Percentiles rank a stretch among this genome's conserved stretches.
These are phyloP conservation scores for Cladosporium sp. DNA, from an alignment of 2,329 filamentous ascomycete species.

Conservation along the genomic window DNA sequence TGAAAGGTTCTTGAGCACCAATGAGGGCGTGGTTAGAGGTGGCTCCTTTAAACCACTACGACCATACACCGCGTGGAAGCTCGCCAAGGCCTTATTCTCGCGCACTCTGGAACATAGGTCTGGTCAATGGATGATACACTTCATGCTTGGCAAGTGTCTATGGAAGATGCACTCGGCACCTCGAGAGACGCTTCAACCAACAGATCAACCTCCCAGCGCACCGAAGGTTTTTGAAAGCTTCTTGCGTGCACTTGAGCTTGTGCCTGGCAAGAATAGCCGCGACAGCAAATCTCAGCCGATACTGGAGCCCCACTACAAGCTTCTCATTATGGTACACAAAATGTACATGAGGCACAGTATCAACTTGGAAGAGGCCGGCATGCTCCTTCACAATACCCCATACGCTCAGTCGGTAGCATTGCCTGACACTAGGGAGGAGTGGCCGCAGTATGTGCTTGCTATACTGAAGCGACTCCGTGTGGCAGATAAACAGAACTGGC, in stretches of 20 bases:
- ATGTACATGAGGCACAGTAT: constrained; percentile 58
- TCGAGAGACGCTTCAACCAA: constrained; percentile 16
- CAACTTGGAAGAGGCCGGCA: constrained; percentile 47
- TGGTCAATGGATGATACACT: constrained; percentile 66
- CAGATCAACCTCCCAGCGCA: constrained; percentile 34
- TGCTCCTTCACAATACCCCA: constrained; percentile 53
- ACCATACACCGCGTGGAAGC: constrained; percentile 64
- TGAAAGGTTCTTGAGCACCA: constrained; percentile 58
- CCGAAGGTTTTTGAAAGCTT: constrained; percentile 58
- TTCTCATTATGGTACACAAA: constrained; percentile 79
- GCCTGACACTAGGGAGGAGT: constrained; percentile 51
- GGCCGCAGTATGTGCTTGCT: constrained; percentile 63
- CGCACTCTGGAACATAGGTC: constrained; percentile 60
- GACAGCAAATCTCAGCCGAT: constrained; percentile 71
- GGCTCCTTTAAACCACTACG: constrained; percentile 59
- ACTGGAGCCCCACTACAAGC: constrained; percentile 90
- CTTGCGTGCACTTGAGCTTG: constrained; percentile 58
- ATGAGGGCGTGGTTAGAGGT: constrained; percentile 56
- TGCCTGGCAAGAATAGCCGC: constrained; percentile 56
- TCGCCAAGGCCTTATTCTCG: constrained; percentile 62
- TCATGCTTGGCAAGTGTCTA: constrained; percentile 68
- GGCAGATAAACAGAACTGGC: constrained; percentile 92
- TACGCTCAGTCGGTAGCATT: constrained; percentile 55
- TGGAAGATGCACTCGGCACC: constrained; percentile 66
- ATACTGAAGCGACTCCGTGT: constrained; percentile 59